These are phyloP conservation scores for Aspergillus luchuensis DNA, from an alignment of 2,329 filamentous ascomycete species.

Conservation along the genomic window DNA sequence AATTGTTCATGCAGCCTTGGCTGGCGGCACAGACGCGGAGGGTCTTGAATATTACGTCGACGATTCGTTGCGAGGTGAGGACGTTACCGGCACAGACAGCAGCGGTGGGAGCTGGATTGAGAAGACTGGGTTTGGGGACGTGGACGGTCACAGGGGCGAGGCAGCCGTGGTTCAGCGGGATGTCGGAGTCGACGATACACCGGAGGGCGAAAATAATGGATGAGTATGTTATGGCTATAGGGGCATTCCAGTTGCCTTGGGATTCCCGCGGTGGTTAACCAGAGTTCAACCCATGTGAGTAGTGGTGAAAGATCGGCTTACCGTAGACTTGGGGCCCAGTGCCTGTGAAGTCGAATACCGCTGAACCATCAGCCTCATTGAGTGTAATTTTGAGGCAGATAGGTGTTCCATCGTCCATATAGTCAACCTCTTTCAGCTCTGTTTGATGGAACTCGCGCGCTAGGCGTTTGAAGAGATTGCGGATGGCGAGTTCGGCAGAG, in stretches of 20 bases:
- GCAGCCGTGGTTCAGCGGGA: neutral
- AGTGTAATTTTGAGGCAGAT: neutral
- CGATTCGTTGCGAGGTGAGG: slow-evolving; percentile 73
- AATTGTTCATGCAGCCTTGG: slow-evolving; percentile 51
- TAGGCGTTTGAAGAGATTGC: neutral
- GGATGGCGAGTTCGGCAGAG: neutral
- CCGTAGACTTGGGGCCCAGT: neutral
- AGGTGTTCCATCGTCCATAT: neutral
- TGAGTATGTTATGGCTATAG: neutral
- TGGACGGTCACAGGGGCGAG: slow-evolving; percentile 72
- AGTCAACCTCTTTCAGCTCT: neutral
- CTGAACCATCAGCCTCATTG: neutral
- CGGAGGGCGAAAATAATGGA: neutral
- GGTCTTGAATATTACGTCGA: slow-evolving; percentile 74
- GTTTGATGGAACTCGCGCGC: neutral
- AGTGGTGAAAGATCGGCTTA: neutral
- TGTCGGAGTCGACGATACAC: neutral
- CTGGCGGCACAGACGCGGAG: slow-evolving; percentile 74
- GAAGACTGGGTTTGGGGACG: slow-evolving; percentile 70
- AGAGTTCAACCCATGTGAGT: neutral
- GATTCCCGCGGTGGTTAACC: neutral
- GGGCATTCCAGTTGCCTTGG: neutral
- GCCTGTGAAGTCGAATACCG: neutral
- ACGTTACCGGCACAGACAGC: slow-evolving; percentile 80
- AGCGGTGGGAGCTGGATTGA: slow-evolving; percentile 70